These are phyloP conservation scores for Prunus mira DNA, from an alignment of 306 rosid genomes.

Conservation along the genomic window DNA sequence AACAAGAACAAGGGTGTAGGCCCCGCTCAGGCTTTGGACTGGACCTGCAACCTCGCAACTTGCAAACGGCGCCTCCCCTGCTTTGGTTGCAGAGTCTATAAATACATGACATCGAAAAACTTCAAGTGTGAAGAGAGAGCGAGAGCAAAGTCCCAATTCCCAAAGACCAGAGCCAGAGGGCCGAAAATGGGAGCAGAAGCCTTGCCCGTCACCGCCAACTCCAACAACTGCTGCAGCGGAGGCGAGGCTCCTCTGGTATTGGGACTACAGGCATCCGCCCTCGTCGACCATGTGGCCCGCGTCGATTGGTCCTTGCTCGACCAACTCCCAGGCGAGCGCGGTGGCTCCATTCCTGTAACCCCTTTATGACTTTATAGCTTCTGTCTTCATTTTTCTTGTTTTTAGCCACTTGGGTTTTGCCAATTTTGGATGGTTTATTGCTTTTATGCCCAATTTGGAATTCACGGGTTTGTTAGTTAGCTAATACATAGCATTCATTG, in stretches of 20 bases:
- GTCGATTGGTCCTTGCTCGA: slow-evolving; percentile 61
- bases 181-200: slow-evolving; percentile 43
- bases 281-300: slow-evolving; percentile 69
- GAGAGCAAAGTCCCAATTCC: not conserved
- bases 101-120: not conserved
- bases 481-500: too few species aligned
- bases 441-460: not conserved
- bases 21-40: not conserved
- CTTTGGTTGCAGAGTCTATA: not conserved
- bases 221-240: not conserved
- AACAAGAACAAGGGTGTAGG: not conserved
- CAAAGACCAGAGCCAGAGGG: not conserved
- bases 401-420: not conserved
- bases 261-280: slow-evolving; percentile 84
- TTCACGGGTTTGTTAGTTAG: not conserved
- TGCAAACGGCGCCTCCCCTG: not conserved
- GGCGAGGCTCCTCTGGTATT: slow-evolving; percentile 52
- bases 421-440: not conserved
- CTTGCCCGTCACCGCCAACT: slow-evolving; percentile 15
- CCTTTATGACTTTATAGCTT: not conserved
- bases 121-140: not conserved
- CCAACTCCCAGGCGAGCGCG: slow-evolving; percentile 78
- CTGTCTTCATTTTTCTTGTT: not conserved
- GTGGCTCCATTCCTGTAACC: slow-evolving; percentile 81
- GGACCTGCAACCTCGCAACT: not conserved